Conservation (phyloP, 192 early-diverging fungal species). For the Entophlyctis luteolus region DNA sequence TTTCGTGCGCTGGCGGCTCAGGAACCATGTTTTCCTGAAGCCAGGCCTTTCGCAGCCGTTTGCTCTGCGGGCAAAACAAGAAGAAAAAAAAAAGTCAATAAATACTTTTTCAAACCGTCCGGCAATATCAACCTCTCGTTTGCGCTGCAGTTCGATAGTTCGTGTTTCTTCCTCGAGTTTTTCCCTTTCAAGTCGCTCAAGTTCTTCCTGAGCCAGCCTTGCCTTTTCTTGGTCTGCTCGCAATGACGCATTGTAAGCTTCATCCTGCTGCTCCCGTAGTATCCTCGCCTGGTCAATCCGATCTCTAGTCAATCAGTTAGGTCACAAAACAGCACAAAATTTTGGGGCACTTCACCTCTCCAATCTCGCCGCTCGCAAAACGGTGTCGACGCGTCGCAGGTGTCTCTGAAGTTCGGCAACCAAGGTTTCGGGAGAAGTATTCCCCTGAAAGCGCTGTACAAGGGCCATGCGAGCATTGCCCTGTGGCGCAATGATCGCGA, state of each 20-base stretch:
- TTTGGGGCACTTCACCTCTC: constrained; percentile 42
- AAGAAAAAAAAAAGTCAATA: constrained; percentile 4
- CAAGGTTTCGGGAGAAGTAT: constrained; percentile 42
- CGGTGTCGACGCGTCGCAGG: constrained; percentile 56
- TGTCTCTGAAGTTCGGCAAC: constrained; percentile 46
- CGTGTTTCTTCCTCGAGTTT: constrained; percentile 43
- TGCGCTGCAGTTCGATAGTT: constrained; percentile 27
- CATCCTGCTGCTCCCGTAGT: constrained; percentile 82
- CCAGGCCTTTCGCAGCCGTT: constrained; percentile 9
- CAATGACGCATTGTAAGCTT: constrained; percentile 79
- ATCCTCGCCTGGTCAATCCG: constrained; percentile 64
- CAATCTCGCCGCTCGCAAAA: constrained; percentile 52
- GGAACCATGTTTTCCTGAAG: constrained; percentile 40
- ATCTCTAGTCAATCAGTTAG: constrained; percentile 48
- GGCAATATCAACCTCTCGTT: too few species aligned
- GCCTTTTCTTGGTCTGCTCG: constrained; percentile 79
- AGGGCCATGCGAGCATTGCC: constrained; percentile 52
- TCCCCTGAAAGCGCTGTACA: constrained; percentile 62
- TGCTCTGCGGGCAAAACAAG: too few species aligned
- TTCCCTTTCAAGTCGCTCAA: constrained; percentile 51
- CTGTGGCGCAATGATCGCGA: constrained; percentile 70
- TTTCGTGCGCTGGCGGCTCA: constrained; percentile 48
- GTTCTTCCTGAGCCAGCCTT: constrained; percentile 58
- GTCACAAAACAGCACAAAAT: neutral
- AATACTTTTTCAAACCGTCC: too few species aligned